These are phyloP conservation scores for Zizania latifolia DNA, from an alignment of 176 grass and related monocot species.

Conservation along the genomic window DNA sequence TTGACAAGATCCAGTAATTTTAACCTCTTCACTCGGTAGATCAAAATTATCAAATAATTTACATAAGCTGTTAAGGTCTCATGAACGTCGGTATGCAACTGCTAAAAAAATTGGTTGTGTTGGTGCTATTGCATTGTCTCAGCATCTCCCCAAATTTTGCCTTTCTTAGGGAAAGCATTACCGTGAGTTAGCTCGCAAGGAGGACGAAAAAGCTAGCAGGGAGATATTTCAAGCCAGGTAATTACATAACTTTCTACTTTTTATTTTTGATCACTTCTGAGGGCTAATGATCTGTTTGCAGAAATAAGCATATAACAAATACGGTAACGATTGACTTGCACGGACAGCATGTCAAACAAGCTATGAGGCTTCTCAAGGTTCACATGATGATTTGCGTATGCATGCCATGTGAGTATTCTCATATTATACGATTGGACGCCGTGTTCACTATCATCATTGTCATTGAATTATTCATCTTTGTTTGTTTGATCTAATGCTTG, in stretches of 20 bases:
- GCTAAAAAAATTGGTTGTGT: not conserved
- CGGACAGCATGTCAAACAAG: conserved; percentile 87
- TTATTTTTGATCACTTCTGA: conserved; percentile 12
- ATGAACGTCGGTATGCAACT: not conserved
- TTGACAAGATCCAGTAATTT: not conserved
- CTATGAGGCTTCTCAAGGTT: conserved; percentile 75
- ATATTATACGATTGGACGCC: not conserved
- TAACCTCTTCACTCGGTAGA: not conserved
- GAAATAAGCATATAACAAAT: conserved; percentile 85
- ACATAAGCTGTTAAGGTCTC: not conserved
- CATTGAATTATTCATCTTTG: not conserved
- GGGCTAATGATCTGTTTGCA: conserved; percentile 33
- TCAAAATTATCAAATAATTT: not conserved
- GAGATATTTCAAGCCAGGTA: conserved; percentile 87
- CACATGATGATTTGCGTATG: conserved; percentile 68
- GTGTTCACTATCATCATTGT: not conserved
- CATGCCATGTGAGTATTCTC: conserved; percentile 70
- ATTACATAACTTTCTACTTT: not conserved
- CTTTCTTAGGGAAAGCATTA: conserved; percentile 78
- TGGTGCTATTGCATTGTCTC: not conserved
- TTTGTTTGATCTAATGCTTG: conserved; percentile 24
- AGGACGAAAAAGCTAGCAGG: conserved; percentile 68
- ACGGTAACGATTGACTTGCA: conserved; percentile 88
- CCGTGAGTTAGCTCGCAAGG: conserved; percentile 58
- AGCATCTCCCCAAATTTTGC: not conserved